Percentiles rank a stretch among this genome's conserved stretches.
Evolutionary conservation across 805 yeast genomes (phyloP).

Genomic region (Ogataea methanolica): DNA sequence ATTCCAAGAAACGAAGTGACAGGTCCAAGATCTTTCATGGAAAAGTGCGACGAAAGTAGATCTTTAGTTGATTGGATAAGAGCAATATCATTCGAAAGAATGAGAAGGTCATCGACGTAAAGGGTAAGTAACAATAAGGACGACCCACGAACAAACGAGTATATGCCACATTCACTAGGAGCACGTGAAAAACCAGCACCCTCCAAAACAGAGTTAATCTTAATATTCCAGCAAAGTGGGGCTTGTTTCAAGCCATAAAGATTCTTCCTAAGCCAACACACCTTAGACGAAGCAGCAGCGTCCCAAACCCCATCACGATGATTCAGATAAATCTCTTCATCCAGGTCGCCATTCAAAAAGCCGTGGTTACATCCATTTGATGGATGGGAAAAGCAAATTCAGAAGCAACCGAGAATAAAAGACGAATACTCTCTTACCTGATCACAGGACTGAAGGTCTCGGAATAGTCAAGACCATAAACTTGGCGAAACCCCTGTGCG

Average conservation of each 20-base stretch:
- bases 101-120: no score
- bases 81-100: no score
- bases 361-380: slow-evolving; percentile 15
- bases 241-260: not conserved
- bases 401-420: not conserved
- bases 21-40: no score
- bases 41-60: no score
- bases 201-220: not conserved
- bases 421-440: slow-evolving; percentile 5
- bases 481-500: slow-evolving; percentile 5
- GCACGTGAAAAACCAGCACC: not conserved
- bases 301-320: not conserved
- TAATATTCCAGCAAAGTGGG: not conserved
- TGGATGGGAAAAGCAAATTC: slow-evolving; percentile 5
- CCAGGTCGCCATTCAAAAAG: slow-evolving; percentile 7
- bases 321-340: slow-evolving; percentile 6
- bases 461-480: slow-evolving; percentile 2
- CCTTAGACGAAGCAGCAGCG: not conserved
- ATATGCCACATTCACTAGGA: not conserved
- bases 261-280: not conserved
- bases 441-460: slow-evolving; percentile 5
- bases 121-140: no score
- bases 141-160: no score
- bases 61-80: no score
- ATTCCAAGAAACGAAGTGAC: no score